A percentile compares a stretch with the other conserved stretches of the same genome.
These are phyloP conservation scores for Neofusicoccum laricinum DNA, from an alignment of 2,329 filamentous ascomycete genomes.

Conservation along the genomic window DNA sequence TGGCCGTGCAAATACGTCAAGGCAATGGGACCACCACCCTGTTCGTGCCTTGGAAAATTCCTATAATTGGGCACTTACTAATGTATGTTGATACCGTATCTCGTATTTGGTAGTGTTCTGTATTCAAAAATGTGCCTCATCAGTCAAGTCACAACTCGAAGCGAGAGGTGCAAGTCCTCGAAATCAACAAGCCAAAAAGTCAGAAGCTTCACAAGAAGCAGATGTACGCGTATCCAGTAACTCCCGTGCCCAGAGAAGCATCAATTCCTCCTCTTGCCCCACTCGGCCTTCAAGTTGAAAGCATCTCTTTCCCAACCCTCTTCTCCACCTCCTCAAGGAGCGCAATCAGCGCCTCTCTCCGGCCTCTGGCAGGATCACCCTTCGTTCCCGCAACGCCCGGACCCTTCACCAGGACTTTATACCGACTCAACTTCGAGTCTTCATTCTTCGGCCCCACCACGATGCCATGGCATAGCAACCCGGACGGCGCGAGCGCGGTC, in stretches of 20 bases:
- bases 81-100: background rate
- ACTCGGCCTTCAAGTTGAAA: background rate
- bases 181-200: background rate
- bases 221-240: background rate
- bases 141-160: too few species aligned
- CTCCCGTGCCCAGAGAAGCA: background rate
- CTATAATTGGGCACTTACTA: background rate
- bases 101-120: too few species aligned
- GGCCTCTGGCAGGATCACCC: background rate
- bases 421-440: slow-evolving; percentile 9
- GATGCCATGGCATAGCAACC: slow-evolving; percentile 11
- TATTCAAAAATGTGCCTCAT: too few species aligned
- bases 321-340: slow-evolving; percentile 15
- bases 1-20: too few species aligned
- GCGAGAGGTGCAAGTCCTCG: background rate
- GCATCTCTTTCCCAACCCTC: slow-evolving; percentile 13
- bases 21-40: too few species aligned
- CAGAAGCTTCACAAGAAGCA: background rate
- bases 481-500: slow-evolving; percentile 9
- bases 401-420: slow-evolving; percentile 12
- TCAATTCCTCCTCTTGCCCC: background rate
- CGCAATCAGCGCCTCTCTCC: slow-evolving; percentile 11
- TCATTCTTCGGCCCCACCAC: slow-evolving; percentile 16
- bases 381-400: background rate
- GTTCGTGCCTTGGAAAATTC: too few species aligned